Conservation (phyloP, 192 early-diverging fungal genomes). For the Podila minutissima region DNA sequence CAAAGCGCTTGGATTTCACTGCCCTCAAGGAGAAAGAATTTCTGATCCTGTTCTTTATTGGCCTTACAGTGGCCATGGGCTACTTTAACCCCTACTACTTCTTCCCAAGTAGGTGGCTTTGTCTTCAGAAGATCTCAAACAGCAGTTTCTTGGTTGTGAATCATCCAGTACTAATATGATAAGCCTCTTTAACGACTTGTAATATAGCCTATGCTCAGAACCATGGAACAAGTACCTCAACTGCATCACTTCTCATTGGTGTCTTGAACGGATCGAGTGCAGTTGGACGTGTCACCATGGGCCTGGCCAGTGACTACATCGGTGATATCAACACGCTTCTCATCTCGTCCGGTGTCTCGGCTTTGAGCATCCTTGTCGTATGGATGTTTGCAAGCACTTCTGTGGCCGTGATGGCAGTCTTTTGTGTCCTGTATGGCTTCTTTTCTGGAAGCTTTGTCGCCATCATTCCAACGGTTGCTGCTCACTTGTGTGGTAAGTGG, state of each 20-base stretch:
- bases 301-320: slow-evolving; percentile 55
- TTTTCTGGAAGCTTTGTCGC: slow-evolving; percentile 65
- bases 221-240: slow-evolving; percentile 13
- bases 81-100: slow-evolving; percentile 70
- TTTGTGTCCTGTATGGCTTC: slow-evolving; percentile 62
- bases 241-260: slow-evolving; percentile 58
- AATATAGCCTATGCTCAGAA: slow-evolving; percentile 30
- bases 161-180: neutral
- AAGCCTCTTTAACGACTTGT: slow-evolving; percentile 30
- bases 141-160: neutral
- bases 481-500: slow-evolving; percentile 54
- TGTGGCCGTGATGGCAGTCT: slow-evolving; percentile 47
- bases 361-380: slow-evolving; percentile 56
- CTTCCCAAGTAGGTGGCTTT: slow-evolving; percentile 51
- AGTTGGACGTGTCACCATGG: slow-evolving; percentile 62
- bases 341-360: slow-evolving; percentile 54
- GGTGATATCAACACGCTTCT: slow-evolving; percentile 71
- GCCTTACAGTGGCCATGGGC: slow-evolving; percentile 56
- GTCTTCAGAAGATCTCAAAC: neutral
- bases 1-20: slow-evolving; percentile 49
- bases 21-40: slow-evolving; percentile 57
- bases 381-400: slow-evolving; percentile 62
- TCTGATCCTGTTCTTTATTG: slow-evolving; percentile 46
- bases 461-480: slow-evolving; percentile 64
- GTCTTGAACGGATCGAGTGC: slow-evolving; percentile 67